A percentile compares a stretch with the other conserved stretches of the same genome.
Evolutionary conservation across 257 asterid species (phyloP).

Genomic region (Thymus quinquecostatus): DNA sequence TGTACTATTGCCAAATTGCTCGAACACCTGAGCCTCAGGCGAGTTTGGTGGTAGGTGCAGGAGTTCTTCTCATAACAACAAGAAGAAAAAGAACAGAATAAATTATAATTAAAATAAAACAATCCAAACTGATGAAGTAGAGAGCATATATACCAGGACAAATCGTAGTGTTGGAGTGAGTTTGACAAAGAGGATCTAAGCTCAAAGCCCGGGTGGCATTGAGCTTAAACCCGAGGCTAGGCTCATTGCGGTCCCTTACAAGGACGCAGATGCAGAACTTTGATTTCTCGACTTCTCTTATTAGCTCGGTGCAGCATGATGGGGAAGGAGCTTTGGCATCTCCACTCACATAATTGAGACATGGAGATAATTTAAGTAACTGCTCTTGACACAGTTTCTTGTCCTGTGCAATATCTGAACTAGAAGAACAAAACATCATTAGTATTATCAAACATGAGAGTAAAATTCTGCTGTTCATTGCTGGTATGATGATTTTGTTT

Average conservation of each 20-base stretch:
- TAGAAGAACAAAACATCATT: slow-evolving; percentile 25
- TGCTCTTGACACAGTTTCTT: slow-evolving; percentile 42
- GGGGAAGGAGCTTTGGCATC: slow-evolving; percentile 37
- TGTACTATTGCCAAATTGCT: slow-evolving; percentile 29
- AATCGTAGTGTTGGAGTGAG: too few species aligned
- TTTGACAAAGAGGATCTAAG: slow-evolving; percentile 29
- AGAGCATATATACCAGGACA: too few species aligned
- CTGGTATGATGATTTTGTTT: too few species aligned
- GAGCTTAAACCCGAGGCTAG: slow-evolving; percentile 14
- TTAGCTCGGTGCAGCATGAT: slow-evolving; percentile 47
- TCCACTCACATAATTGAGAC: slow-evolving; percentile 44
- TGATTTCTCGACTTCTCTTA: neutral
- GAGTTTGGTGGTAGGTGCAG: slow-evolving; percentile 35
- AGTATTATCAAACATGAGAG: neutral
- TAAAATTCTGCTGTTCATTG: too few species aligned
- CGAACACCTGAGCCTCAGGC: slow-evolving; percentile 53
- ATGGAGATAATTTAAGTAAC: slow-evolving; percentile 39
- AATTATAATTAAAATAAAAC: neutral
- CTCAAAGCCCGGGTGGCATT: slow-evolving; percentile 52
- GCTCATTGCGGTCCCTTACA: too few species aligned
- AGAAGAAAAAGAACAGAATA: neutral
- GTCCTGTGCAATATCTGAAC: slow-evolving; percentile 46
- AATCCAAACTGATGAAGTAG: neutral
- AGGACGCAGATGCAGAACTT: too few species aligned
- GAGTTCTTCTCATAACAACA: slow-evolving; percentile 35